phyloP scores from a whole-genome alignment of 2,329 filamentous ascomycete species.

The Colletotrichum lini region DNA sequence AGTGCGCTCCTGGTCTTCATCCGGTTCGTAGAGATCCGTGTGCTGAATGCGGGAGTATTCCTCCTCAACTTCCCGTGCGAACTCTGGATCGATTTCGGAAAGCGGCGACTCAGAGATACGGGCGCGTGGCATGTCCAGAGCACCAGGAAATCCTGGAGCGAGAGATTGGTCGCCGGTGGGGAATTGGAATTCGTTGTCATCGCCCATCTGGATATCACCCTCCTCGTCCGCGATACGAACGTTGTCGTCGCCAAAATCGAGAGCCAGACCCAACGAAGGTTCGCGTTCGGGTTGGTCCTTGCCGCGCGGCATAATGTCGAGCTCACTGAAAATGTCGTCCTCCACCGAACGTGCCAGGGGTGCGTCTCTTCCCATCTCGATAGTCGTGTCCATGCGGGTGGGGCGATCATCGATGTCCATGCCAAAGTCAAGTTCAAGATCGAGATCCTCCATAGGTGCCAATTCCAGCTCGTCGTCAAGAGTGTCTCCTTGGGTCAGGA shows the following conservation, averaged over 20 bases:
- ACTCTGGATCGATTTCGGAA: slow-evolving; percentile 77
- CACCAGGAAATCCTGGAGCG: slow-evolving; percentile 63
- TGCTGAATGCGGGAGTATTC: slow-evolving; percentile 67
- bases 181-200: slow-evolving; percentile 74
- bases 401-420: slow-evolving; percentile 79
- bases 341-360: slow-evolving; percentile 77
- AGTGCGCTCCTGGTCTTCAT: slow-evolving; percentile 69
- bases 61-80: slow-evolving; percentile 71
- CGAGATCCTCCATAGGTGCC: slow-evolving; percentile 75
- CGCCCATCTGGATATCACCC: slow-evolving; percentile 73
- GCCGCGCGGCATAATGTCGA: slow-evolving; percentile 70
- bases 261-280: slow-evolving; percentile 66
- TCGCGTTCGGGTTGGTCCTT: slow-evolving; percentile 72
- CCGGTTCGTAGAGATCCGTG: slow-evolving; percentile 74
- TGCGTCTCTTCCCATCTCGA: slow-evolving; percentile 93
- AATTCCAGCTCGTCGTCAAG: slow-evolving; percentile 71
- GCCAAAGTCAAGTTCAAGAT: slow-evolving; percentile 81
- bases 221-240: slow-evolving; percentile 75
- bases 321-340: slow-evolving; percentile 78
- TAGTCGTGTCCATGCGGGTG: slow-evolving; percentile 69
- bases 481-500: slow-evolving; percentile 77
- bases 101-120: slow-evolving; percentile 80
- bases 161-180: slow-evolving; percentile 70
- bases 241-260: slow-evolving; percentile 67
- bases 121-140: slow-evolving; percentile 64